phyloP scores from a whole-genome alignment of 1,284 basidiomycete species.

The Boletus calvinii region DNA sequence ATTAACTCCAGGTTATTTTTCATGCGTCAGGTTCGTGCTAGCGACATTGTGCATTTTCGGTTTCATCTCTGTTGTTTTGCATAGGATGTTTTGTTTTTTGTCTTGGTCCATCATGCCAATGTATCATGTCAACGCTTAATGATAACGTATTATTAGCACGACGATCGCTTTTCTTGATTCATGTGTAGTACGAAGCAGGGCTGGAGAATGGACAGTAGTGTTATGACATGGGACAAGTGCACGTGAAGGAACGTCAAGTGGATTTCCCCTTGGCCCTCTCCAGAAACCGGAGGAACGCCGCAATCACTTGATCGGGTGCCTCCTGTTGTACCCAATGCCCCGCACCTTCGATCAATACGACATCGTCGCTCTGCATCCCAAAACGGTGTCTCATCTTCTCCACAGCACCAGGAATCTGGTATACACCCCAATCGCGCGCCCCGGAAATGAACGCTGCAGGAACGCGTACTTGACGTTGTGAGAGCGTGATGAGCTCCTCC shows the following conservation, averaged over 20 bases:
- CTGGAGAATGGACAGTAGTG: not conserved
- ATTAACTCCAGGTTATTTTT: conserved; percentile 7
- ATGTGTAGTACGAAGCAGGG: conserved; percentile 18
- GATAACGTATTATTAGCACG: conserved; percentile 22
- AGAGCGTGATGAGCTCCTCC: conserved; percentile 18
- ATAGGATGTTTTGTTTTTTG: conserved; percentile 21
- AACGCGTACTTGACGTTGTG: conserved; percentile 41
- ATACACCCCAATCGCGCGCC: conserved; percentile 57
- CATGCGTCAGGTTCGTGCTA: not conserved
- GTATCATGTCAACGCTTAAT: conserved; percentile 28
- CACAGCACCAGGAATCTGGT: conserved; percentile 49
- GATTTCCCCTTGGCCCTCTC: conserved; percentile 5
- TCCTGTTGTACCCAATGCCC: conserved; percentile 68
- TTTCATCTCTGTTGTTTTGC: conserved; percentile 26
- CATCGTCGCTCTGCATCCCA: conserved; percentile 39
- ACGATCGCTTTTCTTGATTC: conserved; percentile 9
- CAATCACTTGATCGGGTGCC: conserved; percentile 33
- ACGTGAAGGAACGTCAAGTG: not conserved
- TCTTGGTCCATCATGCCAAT: conserved; percentile 23
- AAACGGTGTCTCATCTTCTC: conserved; percentile 44
- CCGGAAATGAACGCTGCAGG: conserved; percentile 58
- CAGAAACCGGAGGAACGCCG: conserved; percentile 25
- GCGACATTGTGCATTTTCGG: conserved; percentile 9
- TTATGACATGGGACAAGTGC: not conserved
- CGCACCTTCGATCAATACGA: conserved; percentile 54